Conservation (phyloP, 805 yeast genomes). For the Wickerhamomyces bisporus region DNA sequence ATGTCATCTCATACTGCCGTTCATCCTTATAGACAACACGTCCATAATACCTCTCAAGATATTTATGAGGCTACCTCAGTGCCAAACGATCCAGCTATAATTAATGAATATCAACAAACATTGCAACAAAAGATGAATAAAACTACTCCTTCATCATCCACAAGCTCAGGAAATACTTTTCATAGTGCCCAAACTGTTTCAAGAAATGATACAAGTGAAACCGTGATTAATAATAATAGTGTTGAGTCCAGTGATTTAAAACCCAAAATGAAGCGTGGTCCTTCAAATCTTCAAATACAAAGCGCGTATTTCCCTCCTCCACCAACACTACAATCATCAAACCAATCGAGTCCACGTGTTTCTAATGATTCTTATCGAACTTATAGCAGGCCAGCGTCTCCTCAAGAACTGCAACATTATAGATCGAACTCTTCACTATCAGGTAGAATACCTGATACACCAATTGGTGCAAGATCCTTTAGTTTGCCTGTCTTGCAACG, state of each 20-base stretch:
- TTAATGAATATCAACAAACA: no score
- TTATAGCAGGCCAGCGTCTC: no score
- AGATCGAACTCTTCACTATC: conserved; percentile 9
- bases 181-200: conserved; percentile 5
- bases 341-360: no score
- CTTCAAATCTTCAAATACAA: no score
- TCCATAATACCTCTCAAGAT: neutral
- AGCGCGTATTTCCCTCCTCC: conserved; percentile 1
- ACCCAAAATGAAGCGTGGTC: neutral
- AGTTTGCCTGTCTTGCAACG: conserved; percentile 10
- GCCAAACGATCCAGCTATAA: neutral
- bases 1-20: neutral
- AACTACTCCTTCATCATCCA: conserved; percentile 4
- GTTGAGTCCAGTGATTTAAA: conserved; percentile 7
- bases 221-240: conserved; percentile 4
- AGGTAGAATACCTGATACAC: conserved; percentile 16
- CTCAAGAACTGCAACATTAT: neutral
- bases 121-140: neutral
- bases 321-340: neutral
- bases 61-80: neutral
- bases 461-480: conserved; percentile 20
- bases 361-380: no score
- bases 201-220: conserved; percentile 1
- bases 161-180: conserved; percentile 5
- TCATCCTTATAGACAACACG: neutral